Evolutionary conservation across 106 monocot species (phyloP), one percentile per base, ranked within the genome.

Genomic region (Apostasia ramifera): DNA sequence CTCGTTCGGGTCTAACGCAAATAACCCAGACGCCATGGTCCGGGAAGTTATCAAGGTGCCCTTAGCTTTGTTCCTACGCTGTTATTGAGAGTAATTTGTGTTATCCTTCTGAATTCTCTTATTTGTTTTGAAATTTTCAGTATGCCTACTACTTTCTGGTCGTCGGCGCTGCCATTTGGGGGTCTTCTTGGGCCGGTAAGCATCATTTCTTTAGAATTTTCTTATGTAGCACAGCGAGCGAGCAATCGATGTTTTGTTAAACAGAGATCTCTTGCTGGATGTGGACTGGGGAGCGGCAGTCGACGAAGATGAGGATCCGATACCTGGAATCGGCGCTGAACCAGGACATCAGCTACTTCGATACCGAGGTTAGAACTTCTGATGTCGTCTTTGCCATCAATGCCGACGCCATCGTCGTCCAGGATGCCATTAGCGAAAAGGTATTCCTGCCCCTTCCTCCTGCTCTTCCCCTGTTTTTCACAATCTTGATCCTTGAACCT

Each of bases 191-290:
- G 88, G 88, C 88, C 2, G 88, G 88, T 88, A 61, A 76, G 72
- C 5, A 61, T 64, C 55, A 9, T 13, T 2, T 3, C 57, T 1
- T 14, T 57, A 0, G 3, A 12, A 61, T 48, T 50, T 26, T 14
- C 13, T 11, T 42, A 40, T 15, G 40, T n/a, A 8, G 41, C 39
- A 39, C 50, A 42, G 39, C 1, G 63, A 42, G 14, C 0, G 4
- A 1, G 47, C 57, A 6, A 40, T 1, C 37, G 64, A 38, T 57
- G 53, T 37, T 59, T 61, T 42, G 61, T 59, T n/a, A 3, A 69
- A 55, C 74, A 84, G 95, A 97, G 87, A 97, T 97, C 77, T 92
- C 95, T 0, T 97, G 95, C 82, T 97, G 95, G 95, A 97, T 97
- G 89, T 97, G 95, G 95, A 97, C 89, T 7, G 95, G 95, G 54